phyloP scores from a whole-genome alignment of 805 yeast genomes.

The Geotrichum ghanense region DNA sequence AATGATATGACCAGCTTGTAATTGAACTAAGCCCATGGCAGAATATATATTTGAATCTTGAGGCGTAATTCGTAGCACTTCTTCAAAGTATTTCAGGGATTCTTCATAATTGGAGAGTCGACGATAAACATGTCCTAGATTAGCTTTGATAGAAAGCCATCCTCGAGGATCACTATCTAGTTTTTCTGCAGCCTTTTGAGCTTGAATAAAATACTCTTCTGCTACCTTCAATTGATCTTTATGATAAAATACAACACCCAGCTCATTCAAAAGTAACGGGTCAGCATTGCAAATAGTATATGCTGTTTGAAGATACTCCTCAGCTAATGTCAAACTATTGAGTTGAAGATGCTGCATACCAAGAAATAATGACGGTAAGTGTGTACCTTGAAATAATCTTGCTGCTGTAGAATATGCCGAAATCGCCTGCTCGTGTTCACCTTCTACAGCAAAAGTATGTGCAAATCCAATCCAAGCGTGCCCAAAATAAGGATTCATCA shows the following conservation, averaged over 20 bases:
- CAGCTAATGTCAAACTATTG: slow-evolving; percentile 71
- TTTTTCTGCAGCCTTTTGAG: slow-evolving; percentile 54
- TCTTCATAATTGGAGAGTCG: slow-evolving; percentile 47
- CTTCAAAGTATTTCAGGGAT: slow-evolving; percentile 65
- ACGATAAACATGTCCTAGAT: slow-evolving; percentile 82
- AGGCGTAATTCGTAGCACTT: slow-evolving; percentile 58
- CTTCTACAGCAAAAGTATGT: slow-evolving; percentile 93
- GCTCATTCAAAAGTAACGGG: slow-evolving; percentile 79
- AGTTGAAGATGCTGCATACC: slow-evolving; percentile 95
- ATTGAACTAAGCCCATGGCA: slow-evolving; percentile 73
- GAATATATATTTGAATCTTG: slow-evolving; percentile 67
- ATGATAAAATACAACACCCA: slow-evolving; percentile 87
- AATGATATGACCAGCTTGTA: slow-evolving; percentile 51
- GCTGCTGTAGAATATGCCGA: slow-evolving; percentile 96
- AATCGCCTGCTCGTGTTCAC: slow-evolving; percentile 98
- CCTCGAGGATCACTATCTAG: slow-evolving; percentile 71
- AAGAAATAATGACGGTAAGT: slow-evolving; percentile 74
- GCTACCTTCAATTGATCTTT: slow-evolving; percentile 56
- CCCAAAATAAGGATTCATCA: slow-evolving; percentile 79
- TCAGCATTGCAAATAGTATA: slow-evolving; percentile 71
- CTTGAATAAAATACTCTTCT: slow-evolving; percentile 57
- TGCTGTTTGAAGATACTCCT: slow-evolving; percentile 71
- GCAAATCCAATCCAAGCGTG: slow-evolving; percentile 99
- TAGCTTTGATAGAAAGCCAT: slow-evolving; percentile 75
- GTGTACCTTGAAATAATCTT: slow-evolving; percentile 63